phyloP scores from a whole-genome alignment of 441 rosid genomes.

The Pelargonium australe region DNA sequence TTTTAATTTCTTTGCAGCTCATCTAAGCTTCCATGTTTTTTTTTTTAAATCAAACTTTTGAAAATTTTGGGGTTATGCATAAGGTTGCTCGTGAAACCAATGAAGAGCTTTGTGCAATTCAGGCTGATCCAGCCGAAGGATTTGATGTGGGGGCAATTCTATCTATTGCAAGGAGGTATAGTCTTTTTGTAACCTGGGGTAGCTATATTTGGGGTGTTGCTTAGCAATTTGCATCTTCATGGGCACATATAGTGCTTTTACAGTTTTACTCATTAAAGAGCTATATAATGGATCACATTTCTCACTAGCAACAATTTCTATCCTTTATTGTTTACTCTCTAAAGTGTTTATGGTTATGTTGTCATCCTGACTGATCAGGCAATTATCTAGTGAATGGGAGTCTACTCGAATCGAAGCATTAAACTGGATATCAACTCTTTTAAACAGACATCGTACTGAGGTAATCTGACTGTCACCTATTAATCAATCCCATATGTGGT shows the following conservation, averaged over 20 bases:
- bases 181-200: constrained; percentile 24
- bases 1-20: constrained; percentile 12
- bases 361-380: constrained; percentile 45
- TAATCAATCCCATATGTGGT: background rate
- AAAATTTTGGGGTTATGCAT: background rate
- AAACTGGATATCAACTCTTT: constrained; percentile 91
- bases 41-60: background rate
- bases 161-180: constrained; percentile 86
- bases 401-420: constrained; percentile 96
- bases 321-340: constrained; percentile 12
- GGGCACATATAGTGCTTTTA: constrained; percentile 1
- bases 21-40: background rate
- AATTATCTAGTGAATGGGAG: constrained; percentile 80
- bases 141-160: constrained; percentile 86
- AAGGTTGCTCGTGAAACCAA: constrained; percentile 99
- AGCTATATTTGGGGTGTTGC: constrained; percentile 20
- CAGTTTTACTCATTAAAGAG: background rate
- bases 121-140: constrained; percentile 83
- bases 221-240: constrained; percentile 14
- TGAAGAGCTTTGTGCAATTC: constrained; percentile 91
- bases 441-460: constrained; percentile 83
- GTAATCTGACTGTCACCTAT: constrained; percentile 26
- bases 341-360: constrained; percentile 20
- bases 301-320: background rate
- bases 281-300: constrained; percentile 1